Percentiles rank a stretch among this genome's conserved stretches.
phyloP scores from a whole-genome alignment of 2,329 filamentous ascomycete genomes.

The Aureobasidium leucospermi region DNA sequence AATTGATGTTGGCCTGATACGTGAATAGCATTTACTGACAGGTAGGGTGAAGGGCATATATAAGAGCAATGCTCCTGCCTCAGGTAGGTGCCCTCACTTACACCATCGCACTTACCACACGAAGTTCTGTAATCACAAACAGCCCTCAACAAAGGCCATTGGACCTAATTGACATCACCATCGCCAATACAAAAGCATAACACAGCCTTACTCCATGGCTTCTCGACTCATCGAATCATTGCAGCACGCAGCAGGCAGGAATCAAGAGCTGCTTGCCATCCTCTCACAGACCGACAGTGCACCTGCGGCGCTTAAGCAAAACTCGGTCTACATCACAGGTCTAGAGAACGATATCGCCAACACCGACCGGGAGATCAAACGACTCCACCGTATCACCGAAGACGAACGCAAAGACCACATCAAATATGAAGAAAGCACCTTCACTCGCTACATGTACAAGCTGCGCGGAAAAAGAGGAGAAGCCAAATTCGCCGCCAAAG shows the following conservation, averaged over 20 bases:
- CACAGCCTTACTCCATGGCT: neutral
- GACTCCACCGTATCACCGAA: conserved; percentile 35
- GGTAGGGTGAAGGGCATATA: neutral
- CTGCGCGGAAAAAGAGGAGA: conserved; percentile 38
- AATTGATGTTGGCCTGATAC: neutral
- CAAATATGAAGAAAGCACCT: conserved; percentile 46
- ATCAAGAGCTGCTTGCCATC: conserved; percentile 36
- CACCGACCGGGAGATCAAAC: conserved; percentile 32
- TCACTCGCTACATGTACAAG: conserved; percentile 47
- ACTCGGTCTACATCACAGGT: conserved; percentile 39
- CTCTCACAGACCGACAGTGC: conserved; percentile 47
- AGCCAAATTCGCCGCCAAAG: conserved; percentile 43
- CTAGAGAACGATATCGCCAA: conserved; percentile 36
- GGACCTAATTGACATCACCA: neutral
- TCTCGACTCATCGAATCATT: conserved; percentile 2
- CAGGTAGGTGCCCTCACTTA: neutral
- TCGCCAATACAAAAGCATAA: neutral
- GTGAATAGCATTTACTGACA: neutral
- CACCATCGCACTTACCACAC: neutral
- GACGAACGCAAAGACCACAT: conserved; percentile 47
- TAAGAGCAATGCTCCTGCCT: neutral
- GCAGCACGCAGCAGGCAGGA: conserved; percentile 17
- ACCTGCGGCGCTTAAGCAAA: conserved; percentile 38
- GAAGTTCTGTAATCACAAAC: neutral
- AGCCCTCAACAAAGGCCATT: neutral